Conservation (phyloP, 208 protist genomes). For the Leishmania amazonensis region DNA sequence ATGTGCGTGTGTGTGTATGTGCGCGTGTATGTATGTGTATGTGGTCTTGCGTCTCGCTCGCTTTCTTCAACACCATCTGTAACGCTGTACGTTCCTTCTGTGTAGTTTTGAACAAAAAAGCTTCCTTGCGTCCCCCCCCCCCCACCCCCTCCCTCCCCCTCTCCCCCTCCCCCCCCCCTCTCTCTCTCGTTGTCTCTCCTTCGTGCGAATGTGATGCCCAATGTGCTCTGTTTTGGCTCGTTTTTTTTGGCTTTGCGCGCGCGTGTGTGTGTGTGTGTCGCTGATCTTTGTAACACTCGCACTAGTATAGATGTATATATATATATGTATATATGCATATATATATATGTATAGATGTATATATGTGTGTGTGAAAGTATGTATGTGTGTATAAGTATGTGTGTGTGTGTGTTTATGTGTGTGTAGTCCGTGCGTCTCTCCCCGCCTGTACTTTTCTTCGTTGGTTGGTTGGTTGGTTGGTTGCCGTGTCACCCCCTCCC, state of each 20-base stretch:
- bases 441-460: too few relatives aligned
- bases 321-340: background rate
- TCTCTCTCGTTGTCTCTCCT: background rate
- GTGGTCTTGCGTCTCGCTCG: background rate
- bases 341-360: background rate
- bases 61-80: background rate
- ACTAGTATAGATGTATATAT: background rate
- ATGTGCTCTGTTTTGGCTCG: background rate
- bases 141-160: background rate
- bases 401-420: background rate
- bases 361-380: background rate
- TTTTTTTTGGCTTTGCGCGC: background rate
- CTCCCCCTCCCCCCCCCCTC: background rate
- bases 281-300: background rate
- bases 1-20: too few relatives aligned
- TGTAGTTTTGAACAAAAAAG: too few relatives aligned
- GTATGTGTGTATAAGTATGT: background rate
- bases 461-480: too few relatives aligned
- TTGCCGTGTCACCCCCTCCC: background rate
- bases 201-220: background rate
- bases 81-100: slow-evolving; percentile 5
- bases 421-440: too few relatives aligned
- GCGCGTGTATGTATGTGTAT: background rate
- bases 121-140: background rate
- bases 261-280: background rate